Evolutionary conservation across 768 basidiomycete species (phyloP).

Genomic region (Hydnum rufescens): DNA sequence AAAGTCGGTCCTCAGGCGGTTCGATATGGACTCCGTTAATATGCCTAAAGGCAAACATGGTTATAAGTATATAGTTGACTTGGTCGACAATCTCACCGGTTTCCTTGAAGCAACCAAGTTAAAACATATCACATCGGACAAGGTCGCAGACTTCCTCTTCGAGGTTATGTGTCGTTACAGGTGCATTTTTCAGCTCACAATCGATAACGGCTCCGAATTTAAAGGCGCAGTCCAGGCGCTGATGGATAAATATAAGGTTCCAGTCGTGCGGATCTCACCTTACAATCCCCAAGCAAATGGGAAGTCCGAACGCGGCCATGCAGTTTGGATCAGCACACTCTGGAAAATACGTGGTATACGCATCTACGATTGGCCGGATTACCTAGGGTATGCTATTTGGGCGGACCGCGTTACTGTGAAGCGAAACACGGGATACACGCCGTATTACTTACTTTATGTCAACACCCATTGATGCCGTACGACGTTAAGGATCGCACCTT

Average conservation of each 20-base stretch:
- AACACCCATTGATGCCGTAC: neutral
- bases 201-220: neutral
- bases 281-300: neutral
- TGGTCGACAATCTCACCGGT: neutral
- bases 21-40: neutral
- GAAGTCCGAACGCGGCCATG: neutral
- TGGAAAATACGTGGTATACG: neutral
- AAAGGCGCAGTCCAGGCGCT: neutral
- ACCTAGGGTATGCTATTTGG: slow-evolving; percentile 14
- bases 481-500: neutral
- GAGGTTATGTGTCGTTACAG: neutral
- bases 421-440: slow-evolving; percentile 17
- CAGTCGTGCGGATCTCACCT: neutral
- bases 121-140: neutral
- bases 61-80: neutral
- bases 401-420: slow-evolving; percentile 15
- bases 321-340: neutral
- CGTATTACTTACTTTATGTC: slow-evolving; percentile 15
- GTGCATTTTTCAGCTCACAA: neutral
- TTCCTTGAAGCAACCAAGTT: neutral
- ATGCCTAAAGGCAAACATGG: neutral
- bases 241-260: neutral
- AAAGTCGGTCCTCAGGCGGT: neutral
- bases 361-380: slow-evolving; percentile 17
- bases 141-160: neutral